Evolutionary conservation across 345 rosid species (phyloP), one percentile per base, ranked within the genome.

Genomic region (Eucalyptus virginea): DNA sequence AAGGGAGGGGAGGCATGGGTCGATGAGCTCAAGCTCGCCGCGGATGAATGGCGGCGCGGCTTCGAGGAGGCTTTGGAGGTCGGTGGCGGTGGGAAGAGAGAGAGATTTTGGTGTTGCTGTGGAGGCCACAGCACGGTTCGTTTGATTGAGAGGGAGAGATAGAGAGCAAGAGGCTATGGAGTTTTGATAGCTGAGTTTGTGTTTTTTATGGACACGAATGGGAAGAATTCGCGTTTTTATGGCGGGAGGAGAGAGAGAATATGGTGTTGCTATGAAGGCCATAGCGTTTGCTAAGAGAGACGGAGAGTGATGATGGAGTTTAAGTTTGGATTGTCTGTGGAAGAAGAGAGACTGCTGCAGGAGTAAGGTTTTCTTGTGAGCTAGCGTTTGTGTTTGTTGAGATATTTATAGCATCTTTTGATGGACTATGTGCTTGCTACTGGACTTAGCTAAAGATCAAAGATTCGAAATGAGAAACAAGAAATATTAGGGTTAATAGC

Each of bases 1-100:
- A 34, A 97, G 90, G 10, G 95, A 90, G 37, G 97, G 98, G 80
- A 97, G 91, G 12, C 94, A 93, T 4, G 90, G 86, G 91, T 98
- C 96, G 11, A 97, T 67, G 34, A 91, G 58, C 88, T 97, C 94
- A 5, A 97, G 96, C 93, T 98, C 96, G 50, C 96, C 96, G 11
- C 97, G 4, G 14, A 47, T 47, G 49, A 47, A 47, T 47, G 37
- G 37, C 37, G n/a, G n/a, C n/a, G 94, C 91, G 11, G 92, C 88
- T 69, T 91, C 92, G 10, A 97, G 87, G 48, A 96, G 94, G 89
- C 89, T 50, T 51, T 92, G 89, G 48, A 93, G 89, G 88, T 90
- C n/a, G 16, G 90, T 88, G 87, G 49, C 26, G 87, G 87, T 3
- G 21, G 56, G 88, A 14, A 37, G 52, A 19, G 89, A 52, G 69